These are phyloP conservation scores for Cryomyces minteri DNA, from an alignment of 495 filamentous ascomycete species.

Conservation along the genomic window DNA sequence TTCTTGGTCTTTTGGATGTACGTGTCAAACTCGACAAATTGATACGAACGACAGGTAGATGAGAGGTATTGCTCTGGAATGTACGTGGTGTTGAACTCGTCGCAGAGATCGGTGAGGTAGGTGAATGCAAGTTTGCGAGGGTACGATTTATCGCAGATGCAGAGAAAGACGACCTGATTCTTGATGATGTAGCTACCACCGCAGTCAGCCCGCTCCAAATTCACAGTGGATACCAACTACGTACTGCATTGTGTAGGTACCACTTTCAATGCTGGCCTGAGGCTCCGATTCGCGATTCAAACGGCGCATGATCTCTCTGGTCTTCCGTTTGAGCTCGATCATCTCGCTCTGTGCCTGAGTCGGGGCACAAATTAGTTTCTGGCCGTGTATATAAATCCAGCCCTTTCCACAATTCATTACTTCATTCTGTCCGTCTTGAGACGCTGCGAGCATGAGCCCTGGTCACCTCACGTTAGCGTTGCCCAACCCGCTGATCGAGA, in stretches of 20 bases:
- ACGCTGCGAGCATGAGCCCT: slow-evolving; percentile 91
- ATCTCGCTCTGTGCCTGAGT: slow-evolving; percentile 55
- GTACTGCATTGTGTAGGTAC: slow-evolving; percentile 74
- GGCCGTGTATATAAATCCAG: no score
- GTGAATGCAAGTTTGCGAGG: slow-evolving; percentile 98
- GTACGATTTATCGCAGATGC: slow-evolving; percentile 83
- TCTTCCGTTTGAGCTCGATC: slow-evolving; percentile 72
- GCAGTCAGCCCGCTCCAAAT: not conserved
- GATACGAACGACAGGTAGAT: slow-evolving; percentile 69
- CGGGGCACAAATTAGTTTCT: not conserved
- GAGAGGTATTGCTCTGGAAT: slow-evolving; percentile 48
- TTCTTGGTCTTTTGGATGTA: slow-evolving; percentile 89
- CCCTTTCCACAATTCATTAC: no score
- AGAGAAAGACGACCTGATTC: slow-evolving; percentile 69
- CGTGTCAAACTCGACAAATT: slow-evolving; percentile 93
- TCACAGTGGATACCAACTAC: slow-evolving; percentile 10
- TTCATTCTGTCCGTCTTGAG: slow-evolving; percentile 44
- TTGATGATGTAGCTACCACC: slow-evolving; percentile 64
- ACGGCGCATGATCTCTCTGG: slow-evolving; percentile 73
- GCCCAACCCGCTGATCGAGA: no score
- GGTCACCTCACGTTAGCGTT: no score
- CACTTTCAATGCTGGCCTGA: slow-evolving; percentile 82
- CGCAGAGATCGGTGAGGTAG: slow-evolving; percentile 77
- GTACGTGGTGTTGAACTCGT: slow-evolving; percentile 86
- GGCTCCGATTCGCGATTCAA: slow-evolving; percentile 74